A percentile compares a stretch with the other conserved stretches of the same genome.
Evolutionary conservation across 495 filamentous ascomycete species (phyloP).

Genomic region (Aspergillus egyptiacus): DNA sequence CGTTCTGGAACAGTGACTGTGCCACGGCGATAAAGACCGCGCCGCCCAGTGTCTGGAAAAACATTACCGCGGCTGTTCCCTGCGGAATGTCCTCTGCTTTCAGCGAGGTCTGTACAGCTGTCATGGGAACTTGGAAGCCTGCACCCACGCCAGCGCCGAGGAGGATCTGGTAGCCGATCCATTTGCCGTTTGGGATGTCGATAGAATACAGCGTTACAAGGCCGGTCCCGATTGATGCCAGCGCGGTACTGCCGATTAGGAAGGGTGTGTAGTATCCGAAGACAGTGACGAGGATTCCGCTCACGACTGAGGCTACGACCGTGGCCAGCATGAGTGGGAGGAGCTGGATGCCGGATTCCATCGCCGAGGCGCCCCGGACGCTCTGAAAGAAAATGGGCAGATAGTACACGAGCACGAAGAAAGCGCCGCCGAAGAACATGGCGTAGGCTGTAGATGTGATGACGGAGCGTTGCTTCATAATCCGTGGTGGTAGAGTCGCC

Average conservation of each 20-base stretch:
- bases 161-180: conserved; percentile 58
- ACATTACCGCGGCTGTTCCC: conserved; percentile 52
- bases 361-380: conserved; percentile 57
- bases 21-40: conserved; percentile 61
- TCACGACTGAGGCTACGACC: conserved; percentile 26
- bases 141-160: conserved; percentile 14
- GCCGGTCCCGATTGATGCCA: conserved; percentile 58
- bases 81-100: conserved; percentile 4
- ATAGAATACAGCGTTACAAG: conserved; percentile 47
- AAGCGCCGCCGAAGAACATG: conserved; percentile 9
- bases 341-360: conserved; percentile 51
- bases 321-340: conserved; percentile 35
- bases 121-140: conserved; percentile 9
- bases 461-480: conserved; percentile 17
- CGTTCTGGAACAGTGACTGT: conserved; percentile 57
- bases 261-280: conserved; percentile 68
- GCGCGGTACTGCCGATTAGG: conserved; percentile 48
- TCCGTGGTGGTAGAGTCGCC: conserved; percentile 13
- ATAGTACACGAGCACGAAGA: conserved; percentile 35
- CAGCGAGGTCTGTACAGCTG: conserved; percentile 4
- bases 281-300: conserved; percentile 49
- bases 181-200: conserved; percentile 38
- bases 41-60: conserved; percentile 64
- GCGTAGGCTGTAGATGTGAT: not conserved
- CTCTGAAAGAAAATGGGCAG: conserved; percentile 47